A percentile compares a stretch with the other conserved stretches of the same genome.
These are phyloP conservation scores for Vitis hybrid DNA, from an alignment of 177 flowering plant species.

Conservation along the genomic window DNA sequence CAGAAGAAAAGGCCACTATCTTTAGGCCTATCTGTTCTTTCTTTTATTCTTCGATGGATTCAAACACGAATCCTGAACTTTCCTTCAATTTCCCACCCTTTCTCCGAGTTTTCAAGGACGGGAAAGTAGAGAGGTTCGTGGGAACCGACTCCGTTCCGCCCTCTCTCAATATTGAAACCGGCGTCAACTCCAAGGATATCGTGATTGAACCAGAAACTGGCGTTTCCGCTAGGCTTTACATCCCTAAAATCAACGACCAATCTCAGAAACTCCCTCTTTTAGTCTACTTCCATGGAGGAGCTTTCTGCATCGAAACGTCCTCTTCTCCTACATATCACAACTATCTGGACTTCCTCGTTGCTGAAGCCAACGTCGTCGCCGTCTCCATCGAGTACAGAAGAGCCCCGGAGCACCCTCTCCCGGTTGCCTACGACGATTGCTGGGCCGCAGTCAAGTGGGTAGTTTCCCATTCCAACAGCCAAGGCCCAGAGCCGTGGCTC, in stretches of 20 bases:
- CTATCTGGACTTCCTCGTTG: conserved; percentile 22
- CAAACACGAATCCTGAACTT: background rate
- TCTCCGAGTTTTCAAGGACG: conserved; percentile 10
- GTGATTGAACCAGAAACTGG: background rate
- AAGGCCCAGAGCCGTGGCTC: conserved; percentile 32
- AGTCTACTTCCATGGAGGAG: conserved; percentile 19
- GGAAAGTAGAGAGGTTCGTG: background rate
- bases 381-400: conserved; percentile 44
- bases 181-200: conserved; percentile 9
- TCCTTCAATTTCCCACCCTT: background rate
- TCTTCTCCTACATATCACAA: conserved; percentile 20
- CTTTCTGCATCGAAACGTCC: conserved; percentile 5
- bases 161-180: background rate
- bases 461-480: conserved; percentile 23
- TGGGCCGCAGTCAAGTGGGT: conserved; percentile 51
- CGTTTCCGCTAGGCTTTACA: conserved; percentile 6
- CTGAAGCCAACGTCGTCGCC: conserved; percentile 24
- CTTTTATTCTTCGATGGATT: conserved; percentile 5
- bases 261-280: conserved; percentile 12
- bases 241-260: background rate
- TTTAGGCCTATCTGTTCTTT: conserved; percentile 6
- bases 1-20: conserved; percentile 5
- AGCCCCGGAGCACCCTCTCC: conserved; percentile 42
- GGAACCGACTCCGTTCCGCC: background rate
- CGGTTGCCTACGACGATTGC: conserved; percentile 41